Evolutionary conservation across 768 basidiomycete genomes (phyloP), one percentile per base, ranked within the genome.

Genomic region (Lepiota venenata): DNA sequence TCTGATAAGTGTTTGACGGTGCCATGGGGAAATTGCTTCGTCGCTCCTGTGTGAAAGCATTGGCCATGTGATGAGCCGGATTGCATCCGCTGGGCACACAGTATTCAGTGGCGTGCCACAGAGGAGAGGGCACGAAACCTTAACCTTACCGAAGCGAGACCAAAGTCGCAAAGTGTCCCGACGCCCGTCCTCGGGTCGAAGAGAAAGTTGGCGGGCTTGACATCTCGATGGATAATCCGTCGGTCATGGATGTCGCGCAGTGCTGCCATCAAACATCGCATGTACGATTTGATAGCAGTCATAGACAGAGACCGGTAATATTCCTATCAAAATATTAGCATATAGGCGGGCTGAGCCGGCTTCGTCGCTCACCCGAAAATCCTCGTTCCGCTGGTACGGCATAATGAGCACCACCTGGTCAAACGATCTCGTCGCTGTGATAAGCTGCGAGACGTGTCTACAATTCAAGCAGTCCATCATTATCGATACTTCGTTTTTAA

Each of bases 181-280:
- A 84, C 75, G 9, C 88, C 88, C 6, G 86, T 88, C 36, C 78
- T 81, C 36, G 91, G 87, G 67, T 98, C 92, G 67, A 88, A 98
- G 35, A 98, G 78, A 67, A 98, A 98, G 68, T 98, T 98, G 56
- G 95, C 96, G 18, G 96, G 95, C 66, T 98, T 98, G 62, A 98
- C 91, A 69, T 98, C 96, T 42, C 96, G 91, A 68, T 98, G 96
- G 48, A 98, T 91, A 62, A 98, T 87, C 4, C 82, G 82, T 50
- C 93, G 78, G 10, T 83, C 73, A 66, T 98, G 95, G 21, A 93
- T 87, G 63, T 96, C 93, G 45, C 88, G 83, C 50, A 98, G 69
- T 2, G 91, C 95, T 40, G 91, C 87, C 67, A 98, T 85, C 70
- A 99, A 83, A 65, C 91, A 93, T 35, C 88, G 83, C 61, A 98